These are phyloP conservation scores for Sergeia podlipaevii DNA, from an alignment of 208 protist species.

Conservation along the genomic window DNA sequence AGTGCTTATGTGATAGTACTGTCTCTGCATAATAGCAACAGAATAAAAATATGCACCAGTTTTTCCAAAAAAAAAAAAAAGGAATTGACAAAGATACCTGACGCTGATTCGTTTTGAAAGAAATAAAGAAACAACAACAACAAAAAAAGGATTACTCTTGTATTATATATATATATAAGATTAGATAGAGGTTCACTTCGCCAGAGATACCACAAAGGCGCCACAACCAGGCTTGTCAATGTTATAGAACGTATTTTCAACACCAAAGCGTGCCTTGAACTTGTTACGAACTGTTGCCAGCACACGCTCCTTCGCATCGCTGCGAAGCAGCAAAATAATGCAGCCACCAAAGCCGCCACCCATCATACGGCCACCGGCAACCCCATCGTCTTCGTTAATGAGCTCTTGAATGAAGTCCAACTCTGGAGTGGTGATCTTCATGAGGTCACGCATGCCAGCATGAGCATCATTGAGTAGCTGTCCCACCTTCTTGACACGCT, in stretches of 20 bases:
- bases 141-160: background rate
- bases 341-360: constrained; percentile 91
- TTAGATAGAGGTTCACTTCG: background rate
- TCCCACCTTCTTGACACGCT: constrained; percentile 46
- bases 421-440: constrained; percentile 77
- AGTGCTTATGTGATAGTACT: no score
- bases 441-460: constrained; percentile 59
- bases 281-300: constrained; percentile 32
- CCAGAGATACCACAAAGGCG: constrained; percentile 42
- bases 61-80: background rate
- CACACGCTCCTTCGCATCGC: constrained; percentile 43
- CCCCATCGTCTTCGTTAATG: constrained; percentile 52
- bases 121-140: constrained; percentile 10
- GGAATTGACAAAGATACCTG: background rate
- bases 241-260: constrained; percentile 50
- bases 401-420: constrained; percentile 72
- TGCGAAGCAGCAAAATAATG: constrained; percentile 60
- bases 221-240: constrained; percentile 45
- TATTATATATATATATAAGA: background rate
- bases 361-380: constrained; percentile 84
- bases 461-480: constrained; percentile 64
- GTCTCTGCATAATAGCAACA: no score
- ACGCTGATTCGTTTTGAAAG: no score
- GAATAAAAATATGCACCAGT: no score
- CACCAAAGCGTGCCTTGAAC: constrained; percentile 50